Evolutionary conservation across 2,329 filamentous ascomycete genomes (phyloP).

Genomic region (Clonostachys byssicola): DNA sequence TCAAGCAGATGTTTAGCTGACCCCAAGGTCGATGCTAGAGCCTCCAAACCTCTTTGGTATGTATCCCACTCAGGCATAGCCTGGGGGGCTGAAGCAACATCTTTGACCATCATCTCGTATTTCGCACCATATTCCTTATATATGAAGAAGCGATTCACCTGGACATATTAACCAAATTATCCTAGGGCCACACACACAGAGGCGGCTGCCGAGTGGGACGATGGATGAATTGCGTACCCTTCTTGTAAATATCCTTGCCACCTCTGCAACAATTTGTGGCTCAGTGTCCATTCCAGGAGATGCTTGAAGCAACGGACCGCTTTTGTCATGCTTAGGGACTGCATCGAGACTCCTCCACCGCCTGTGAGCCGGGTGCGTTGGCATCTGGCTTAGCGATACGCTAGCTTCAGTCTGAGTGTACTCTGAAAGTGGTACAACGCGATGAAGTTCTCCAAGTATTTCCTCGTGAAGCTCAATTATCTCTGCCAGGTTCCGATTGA

Average conservation of each 20-base stretch:
- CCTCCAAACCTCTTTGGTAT: slow-evolving; percentile 83
- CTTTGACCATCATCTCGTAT: slow-evolving; percentile 80
- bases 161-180: slow-evolving; percentile 2
- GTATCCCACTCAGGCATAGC: slow-evolving; percentile 70
- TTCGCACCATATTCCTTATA: slow-evolving; percentile 93
- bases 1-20: slow-evolving; percentile 62
- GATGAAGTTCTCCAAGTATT: slow-evolving; percentile 71
- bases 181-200: not conserved
- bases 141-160: slow-evolving; percentile 78
- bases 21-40: slow-evolving; percentile 69
- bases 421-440: slow-evolving; percentile 64
- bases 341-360: slow-evolving; percentile 44
- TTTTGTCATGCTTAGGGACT: slow-evolving; percentile 33
- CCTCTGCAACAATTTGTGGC: slow-evolving; percentile 54
- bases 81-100: slow-evolving; percentile 65
- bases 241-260: slow-evolving; percentile 55
- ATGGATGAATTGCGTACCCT: slow-evolving; percentile 35
- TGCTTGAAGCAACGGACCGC: slow-evolving; percentile 35
- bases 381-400: not conserved
- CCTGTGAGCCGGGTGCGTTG: slow-evolving; percentile 5
- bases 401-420: slow-evolving; percentile 37
- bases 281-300: slow-evolving; percentile 51
- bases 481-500: slow-evolving; percentile 74
- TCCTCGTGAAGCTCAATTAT: slow-evolving; percentile 82
- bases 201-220: not conserved